Conservation (phyloP, 1,284 basidiomycete genomes). For the Marasmius oreades region DNA sequence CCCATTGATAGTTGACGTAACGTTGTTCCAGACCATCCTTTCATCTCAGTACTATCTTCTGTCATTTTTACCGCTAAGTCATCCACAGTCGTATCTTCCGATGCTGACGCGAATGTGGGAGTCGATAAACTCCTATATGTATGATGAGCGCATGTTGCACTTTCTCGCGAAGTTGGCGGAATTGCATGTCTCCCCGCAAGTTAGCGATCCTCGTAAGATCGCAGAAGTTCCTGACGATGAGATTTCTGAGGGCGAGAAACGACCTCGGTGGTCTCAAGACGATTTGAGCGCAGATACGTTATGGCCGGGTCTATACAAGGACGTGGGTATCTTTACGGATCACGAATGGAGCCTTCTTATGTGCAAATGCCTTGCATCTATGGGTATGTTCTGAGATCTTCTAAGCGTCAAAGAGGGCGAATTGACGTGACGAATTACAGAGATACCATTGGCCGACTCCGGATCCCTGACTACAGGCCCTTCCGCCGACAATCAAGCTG, state of each 20-base stretch:
- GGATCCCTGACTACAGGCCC: slow-evolving; percentile 72
- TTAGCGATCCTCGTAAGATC: slow-evolving; percentile 68
- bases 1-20: slow-evolving; percentile 9
- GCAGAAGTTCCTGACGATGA: slow-evolving; percentile 70
- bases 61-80: slow-evolving; percentile 75
- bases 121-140: slow-evolving; percentile 80
- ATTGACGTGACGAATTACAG: slow-evolving; percentile 29
- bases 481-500: slow-evolving; percentile 60
- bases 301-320: slow-evolving; percentile 75
- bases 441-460: slow-evolving; percentile 68
- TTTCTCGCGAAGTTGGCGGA: slow-evolving; percentile 70
- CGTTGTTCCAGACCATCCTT: slow-evolving; percentile 56
- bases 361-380: slow-evolving; percentile 87
- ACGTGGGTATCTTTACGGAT: slow-evolving; percentile 85
- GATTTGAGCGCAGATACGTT: slow-evolving; percentile 35
- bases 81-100: slow-evolving; percentile 79
- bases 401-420: slow-evolving; percentile 16
- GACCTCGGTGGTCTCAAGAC: slow-evolving; percentile 53
- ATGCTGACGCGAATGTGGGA: slow-evolving; percentile 82
- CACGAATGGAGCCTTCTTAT: slow-evolving; percentile 87
- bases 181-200: slow-evolving; percentile 68
- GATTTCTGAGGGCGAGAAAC: slow-evolving; percentile 56
- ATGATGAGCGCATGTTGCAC: slow-evolving; percentile 78
- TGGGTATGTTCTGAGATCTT: slow-evolving; percentile 53
- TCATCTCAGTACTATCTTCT: slow-evolving; percentile 80